Percentiles rank a stretch among this genome's conserved stretches.
These are phyloP conservation scores for Gentiana dahurica DNA, from an alignment of 257 asterid species.

Conservation along the genomic window DNA sequence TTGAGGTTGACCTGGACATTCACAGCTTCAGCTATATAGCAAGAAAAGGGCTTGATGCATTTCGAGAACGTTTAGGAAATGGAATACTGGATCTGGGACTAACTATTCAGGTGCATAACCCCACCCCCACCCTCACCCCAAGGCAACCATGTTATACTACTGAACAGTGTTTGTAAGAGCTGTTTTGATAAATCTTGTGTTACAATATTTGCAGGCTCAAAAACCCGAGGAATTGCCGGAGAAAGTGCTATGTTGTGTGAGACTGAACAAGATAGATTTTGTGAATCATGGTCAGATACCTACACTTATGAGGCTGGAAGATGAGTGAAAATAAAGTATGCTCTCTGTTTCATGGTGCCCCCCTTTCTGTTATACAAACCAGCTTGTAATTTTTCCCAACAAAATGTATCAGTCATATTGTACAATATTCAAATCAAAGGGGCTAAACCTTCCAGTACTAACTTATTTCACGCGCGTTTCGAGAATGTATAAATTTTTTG, in stretches of 20 bases:
- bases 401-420: neutral
- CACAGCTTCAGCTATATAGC: constrained; percentile 90
- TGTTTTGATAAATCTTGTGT: too few species aligned
- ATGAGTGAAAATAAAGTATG: constrained; percentile 17
- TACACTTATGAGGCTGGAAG: constrained; percentile 48
- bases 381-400: neutral
- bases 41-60: constrained; percentile 81
- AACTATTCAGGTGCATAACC: constrained; percentile 57
- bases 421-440: neutral
- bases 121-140: neutral
- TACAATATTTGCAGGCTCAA: constrained; percentile 42
- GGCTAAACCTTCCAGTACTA: neutral
- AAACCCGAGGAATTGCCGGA: constrained; percentile 89
- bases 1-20: constrained; percentile 86
- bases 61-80: constrained; percentile 52
- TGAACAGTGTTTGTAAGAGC: too few species aligned
- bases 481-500: too few species aligned
- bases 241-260: constrained; percentile 54
- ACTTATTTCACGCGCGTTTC: neutral
- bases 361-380: neutral
- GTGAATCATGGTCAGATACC: constrained; percentile 77
- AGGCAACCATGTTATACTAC: too few species aligned
- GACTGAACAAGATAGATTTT: constrained; percentile 72
- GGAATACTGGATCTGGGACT: constrained; percentile 72
- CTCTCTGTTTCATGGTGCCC: constrained; percentile 1